A percentile compares a stretch with the other conserved stretches of the same genome.
Evolutionary conservation across 768 basidiomycete species (phyloP).

Genomic region (Boletus vermiculosoides): DNA sequence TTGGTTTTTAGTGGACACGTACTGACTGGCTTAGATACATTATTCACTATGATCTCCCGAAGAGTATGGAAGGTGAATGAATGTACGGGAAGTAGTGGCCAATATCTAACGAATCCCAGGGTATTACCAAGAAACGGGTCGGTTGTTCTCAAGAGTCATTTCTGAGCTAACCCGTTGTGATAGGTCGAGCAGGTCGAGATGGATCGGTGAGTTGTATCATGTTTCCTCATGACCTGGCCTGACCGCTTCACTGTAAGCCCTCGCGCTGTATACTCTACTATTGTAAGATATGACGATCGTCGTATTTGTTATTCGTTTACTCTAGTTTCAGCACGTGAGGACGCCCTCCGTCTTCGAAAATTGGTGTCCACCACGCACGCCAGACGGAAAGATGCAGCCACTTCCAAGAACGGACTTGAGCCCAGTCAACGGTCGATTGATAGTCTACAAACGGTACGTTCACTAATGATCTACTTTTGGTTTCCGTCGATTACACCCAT

Average conservation of each 20-base stretch:
- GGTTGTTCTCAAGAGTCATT: constrained; percentile 7
- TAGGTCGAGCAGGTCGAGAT: constrained; percentile 80
- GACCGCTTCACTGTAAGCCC: constrained; percentile 42
- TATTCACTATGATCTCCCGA: constrained; percentile 79
- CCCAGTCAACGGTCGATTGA: constrained; percentile 68
- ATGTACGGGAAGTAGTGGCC: background rate
- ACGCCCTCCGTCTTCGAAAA: constrained; percentile 53
- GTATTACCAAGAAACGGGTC: constrained; percentile 86
- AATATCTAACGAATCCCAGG: constrained; percentile 40
- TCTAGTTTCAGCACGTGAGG: constrained; percentile 62
- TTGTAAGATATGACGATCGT: constrained; percentile 43
- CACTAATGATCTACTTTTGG: constrained; percentile 7
- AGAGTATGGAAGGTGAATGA: constrained; percentile 72
- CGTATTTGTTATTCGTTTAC: background rate
- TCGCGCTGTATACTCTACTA: constrained; percentile 83
- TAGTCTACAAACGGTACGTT: constrained; percentile 60
- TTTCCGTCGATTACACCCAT: constrained; percentile 7
- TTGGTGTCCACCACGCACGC: constrained; percentile 49
- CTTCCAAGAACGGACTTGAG: constrained; percentile 47
- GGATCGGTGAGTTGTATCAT: constrained; percentile 49
- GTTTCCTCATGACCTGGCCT: background rate
- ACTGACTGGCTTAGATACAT: constrained; percentile 50
- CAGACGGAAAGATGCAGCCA: constrained; percentile 43
- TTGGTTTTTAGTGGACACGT: background rate
- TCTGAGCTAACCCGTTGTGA: constrained; percentile 5